Conservation (phyloP, 306 rosid genomes). For the Styphnolobium japonicum region DNA sequence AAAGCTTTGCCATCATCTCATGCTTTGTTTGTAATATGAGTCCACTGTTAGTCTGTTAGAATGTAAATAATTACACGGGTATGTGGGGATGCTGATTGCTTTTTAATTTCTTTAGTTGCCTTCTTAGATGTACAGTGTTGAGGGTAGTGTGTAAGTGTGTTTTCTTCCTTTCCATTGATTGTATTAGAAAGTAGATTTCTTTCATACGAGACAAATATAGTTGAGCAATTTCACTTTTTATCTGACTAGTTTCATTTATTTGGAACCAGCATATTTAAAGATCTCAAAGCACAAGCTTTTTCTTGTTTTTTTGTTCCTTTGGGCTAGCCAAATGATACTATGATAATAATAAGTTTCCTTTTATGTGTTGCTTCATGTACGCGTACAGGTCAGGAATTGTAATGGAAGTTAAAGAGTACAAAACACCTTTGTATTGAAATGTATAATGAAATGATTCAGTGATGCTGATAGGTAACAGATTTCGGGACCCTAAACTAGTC, state of each 20-base stretch:
- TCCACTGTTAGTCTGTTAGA: slow-evolving; percentile 14
- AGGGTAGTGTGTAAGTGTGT: background rate
- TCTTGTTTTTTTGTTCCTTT: background rate
- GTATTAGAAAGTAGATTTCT: slow-evolving; percentile 32
- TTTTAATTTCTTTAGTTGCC: slow-evolving; percentile 37
- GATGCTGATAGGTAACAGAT: background rate
- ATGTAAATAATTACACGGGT: slow-evolving; percentile 60
- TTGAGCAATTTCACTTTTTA: slow-evolving; percentile 8
- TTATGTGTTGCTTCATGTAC: background rate
- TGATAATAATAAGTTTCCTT: background rate
- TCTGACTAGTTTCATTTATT: background rate
- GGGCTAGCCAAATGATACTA: background rate
- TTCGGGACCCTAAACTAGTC: background rate
- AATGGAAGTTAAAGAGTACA: background rate
- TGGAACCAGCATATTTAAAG: background rate
- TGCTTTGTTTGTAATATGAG: slow-evolving; percentile 33
- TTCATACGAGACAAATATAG: slow-evolving; percentile 16
- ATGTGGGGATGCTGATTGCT: slow-evolving; percentile 36
- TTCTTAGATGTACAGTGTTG: slow-evolving; percentile 58
- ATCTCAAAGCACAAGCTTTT: background rate
- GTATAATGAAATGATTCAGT: background rate
- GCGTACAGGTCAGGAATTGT: background rate
- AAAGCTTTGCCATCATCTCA: slow-evolving; percentile 27
- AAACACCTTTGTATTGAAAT: background rate
- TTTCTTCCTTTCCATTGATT: slow-evolving; percentile 25